phyloP scores from a whole-genome alignment of 2,329 filamentous ascomycete genomes.

The Ceratocystis ficicola region DNA sequence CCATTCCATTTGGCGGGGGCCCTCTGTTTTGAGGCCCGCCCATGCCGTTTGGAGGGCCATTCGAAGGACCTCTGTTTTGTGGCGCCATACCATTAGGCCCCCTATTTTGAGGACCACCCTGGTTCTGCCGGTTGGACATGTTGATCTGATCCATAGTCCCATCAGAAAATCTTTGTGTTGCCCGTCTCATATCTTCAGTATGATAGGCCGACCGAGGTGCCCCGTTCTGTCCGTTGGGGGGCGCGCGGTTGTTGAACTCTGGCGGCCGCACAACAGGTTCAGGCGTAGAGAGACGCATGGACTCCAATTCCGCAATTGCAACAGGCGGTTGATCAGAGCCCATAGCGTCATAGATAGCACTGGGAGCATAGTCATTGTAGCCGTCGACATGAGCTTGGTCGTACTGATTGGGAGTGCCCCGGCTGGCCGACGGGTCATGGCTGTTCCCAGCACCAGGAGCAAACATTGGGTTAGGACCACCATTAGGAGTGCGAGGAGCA shows the following conservation, averaged over 20 bases:
- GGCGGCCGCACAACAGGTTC: constrained; percentile 70
- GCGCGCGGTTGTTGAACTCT: constrained; percentile 60
- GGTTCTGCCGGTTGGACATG: constrained; percentile 26
- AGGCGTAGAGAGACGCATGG: constrained; percentile 50
- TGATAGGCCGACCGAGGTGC: constrained; percentile 48
- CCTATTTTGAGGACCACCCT: constrained; percentile 11
- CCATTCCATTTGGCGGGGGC: neutral
- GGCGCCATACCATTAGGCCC: constrained; percentile 6
- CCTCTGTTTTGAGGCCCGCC: constrained; percentile 12
- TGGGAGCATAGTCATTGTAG: constrained; percentile 19
- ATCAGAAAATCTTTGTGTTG: constrained; percentile 71
- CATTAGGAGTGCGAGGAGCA: constrained; percentile 6
- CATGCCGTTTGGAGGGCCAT: constrained; percentile 8
- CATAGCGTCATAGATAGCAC: constrained; percentile 21
- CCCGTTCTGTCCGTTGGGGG: constrained; percentile 52
- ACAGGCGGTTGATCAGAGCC: constrained; percentile 25
- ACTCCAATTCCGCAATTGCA: constrained; percentile 41
- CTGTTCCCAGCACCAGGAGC: constrained; percentile 18
- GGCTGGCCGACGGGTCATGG: constrained; percentile 5
- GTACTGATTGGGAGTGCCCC: neutral
- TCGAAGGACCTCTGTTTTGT: neutral
- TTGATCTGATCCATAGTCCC: constrained; percentile 71
- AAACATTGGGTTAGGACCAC: constrained; percentile 13
- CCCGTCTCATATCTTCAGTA: constrained; percentile 64
- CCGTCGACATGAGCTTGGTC: neutral